Evolutionary conservation across 441 rosid species (phyloP).

Genomic region (Lagerstroemia fauriei): DNA sequence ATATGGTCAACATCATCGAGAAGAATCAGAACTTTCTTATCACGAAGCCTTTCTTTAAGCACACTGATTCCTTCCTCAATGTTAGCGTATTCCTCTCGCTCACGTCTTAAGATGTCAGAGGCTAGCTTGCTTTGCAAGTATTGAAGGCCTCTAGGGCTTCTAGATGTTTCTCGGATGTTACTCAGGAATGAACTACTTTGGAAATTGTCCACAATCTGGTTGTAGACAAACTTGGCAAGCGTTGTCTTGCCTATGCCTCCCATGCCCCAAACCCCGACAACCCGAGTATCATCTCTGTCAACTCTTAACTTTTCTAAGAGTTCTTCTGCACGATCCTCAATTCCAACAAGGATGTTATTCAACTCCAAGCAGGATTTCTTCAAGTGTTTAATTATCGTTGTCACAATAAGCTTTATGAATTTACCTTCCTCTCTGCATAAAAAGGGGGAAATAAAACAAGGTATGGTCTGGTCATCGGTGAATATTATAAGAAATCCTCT

Average conservation of each 20-base stretch:
- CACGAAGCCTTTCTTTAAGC: background rate
- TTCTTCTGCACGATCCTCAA: conserved; percentile 2
- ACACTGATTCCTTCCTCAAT: background rate
- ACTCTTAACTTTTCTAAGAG: background rate
- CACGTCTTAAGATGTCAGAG: background rate
- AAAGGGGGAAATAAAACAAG: background rate
- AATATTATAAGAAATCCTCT: no score
- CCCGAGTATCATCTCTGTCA: background rate
- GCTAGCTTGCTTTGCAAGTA: background rate
- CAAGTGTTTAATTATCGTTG: background rate
- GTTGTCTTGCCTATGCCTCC: no score
- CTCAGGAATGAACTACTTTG: no score
- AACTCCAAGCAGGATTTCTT: background rate
- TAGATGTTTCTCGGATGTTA: background rate
- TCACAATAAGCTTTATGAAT: background rate
- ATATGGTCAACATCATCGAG: conserved; percentile 14
- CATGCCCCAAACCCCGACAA: no score
- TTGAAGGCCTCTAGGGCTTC: background rate
- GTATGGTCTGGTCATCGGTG: no score
- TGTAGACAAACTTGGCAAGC: no score
- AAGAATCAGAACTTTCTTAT: conserved; percentile 5
- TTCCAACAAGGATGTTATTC: background rate
- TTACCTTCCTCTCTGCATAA: background rate
- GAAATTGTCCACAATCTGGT: no score
- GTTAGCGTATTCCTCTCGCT: no score